Percentiles rank a stretch among this genome's conserved stretches.
Conservation (phyloP, 2,329 filamentous ascomycete species). For the Fusarium multiceps region DNA sequence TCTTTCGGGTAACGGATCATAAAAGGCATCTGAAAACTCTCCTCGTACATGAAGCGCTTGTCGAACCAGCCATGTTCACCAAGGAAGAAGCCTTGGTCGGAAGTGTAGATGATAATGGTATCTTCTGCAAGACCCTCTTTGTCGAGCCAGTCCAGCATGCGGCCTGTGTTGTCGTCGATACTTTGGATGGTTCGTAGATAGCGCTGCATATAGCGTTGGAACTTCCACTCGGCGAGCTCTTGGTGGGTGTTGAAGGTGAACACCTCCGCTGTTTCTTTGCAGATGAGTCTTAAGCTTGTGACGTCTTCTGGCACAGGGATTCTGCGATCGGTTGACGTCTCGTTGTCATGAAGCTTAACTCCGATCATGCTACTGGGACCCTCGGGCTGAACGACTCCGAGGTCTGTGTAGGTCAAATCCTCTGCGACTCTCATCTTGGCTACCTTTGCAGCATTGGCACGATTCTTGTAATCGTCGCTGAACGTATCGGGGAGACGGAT, state of each 20-base stretch:
- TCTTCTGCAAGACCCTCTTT: slow-evolving; percentile 55
- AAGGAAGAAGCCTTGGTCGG: slow-evolving; percentile 67
- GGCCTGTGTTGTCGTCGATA: slow-evolving; percentile 64
- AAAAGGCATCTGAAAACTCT: slow-evolving; percentile 68
- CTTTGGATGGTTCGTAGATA: slow-evolving; percentile 64
- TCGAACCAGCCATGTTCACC: slow-evolving; percentile 69
- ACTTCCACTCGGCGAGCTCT: slow-evolving; percentile 65
- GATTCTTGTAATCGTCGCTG: slow-evolving; percentile 65
- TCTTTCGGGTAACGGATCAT: slow-evolving; percentile 58
- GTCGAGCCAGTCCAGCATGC: slow-evolving; percentile 59
- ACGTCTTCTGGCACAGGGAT: slow-evolving; percentile 39
- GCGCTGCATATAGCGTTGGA: slow-evolving; percentile 66
- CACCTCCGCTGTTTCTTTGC: slow-evolving; percentile 58
- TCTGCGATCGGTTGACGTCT: slow-evolving; percentile 41
- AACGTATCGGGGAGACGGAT: slow-evolving; percentile 63
- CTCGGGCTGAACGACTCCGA: slow-evolving; percentile 63
- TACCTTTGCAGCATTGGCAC: slow-evolving; percentile 59
- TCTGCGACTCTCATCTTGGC: slow-evolving; percentile 65
- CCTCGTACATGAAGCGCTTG: slow-evolving; percentile 69
- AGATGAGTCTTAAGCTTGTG: slow-evolving; percentile 51
- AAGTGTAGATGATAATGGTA: slow-evolving; percentile 65
- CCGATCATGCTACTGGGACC: slow-evolving; percentile 54
- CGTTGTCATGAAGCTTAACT: slow-evolving; percentile 40
- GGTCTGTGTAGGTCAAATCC: slow-evolving; percentile 63
- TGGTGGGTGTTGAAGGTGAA: slow-evolving; percentile 57